Evolutionary conservation across 1,284 basidiomycete genomes (phyloP).

Genomic region (Ganoderma sp.): DNA sequence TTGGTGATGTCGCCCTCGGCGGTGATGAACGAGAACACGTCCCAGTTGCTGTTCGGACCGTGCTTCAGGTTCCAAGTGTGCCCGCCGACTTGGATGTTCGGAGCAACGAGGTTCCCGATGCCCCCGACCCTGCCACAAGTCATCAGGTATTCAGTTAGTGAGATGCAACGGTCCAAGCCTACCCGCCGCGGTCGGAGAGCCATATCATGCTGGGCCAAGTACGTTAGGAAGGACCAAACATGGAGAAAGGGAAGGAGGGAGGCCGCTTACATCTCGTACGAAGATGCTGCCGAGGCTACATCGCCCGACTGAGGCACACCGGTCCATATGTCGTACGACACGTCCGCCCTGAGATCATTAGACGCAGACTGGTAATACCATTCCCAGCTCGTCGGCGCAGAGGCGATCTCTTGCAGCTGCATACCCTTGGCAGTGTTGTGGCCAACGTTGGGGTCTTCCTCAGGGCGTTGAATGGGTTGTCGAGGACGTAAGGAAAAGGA

Average conservation of each 20-base stretch:
- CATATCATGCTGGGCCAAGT: slow-evolving; percentile 57
- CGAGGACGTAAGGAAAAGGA: not conserved
- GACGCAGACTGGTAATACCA: slow-evolving; percentile 58
- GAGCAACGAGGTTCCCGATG: slow-evolving; percentile 54
- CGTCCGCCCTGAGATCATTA: slow-evolving; percentile 57
- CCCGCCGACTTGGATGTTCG: slow-evolving; percentile 53
- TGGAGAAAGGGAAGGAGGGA: too few relatives aligned
- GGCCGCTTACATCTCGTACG: slow-evolving; percentile 56
- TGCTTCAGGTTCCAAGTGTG: slow-evolving; percentile 63
- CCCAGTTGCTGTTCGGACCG: slow-evolving; percentile 61
- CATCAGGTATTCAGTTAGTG: not conserved
- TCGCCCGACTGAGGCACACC: slow-evolving; percentile 51
- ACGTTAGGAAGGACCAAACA: not conserved
- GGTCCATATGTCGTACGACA: slow-evolving; percentile 65
- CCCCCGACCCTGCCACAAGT: slow-evolving; percentile 51
- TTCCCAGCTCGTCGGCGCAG: slow-evolving; percentile 56
- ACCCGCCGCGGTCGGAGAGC: slow-evolving; percentile 66
- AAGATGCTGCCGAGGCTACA: slow-evolving; percentile 55
- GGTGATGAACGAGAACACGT: slow-evolving; percentile 62
- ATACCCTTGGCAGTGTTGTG: slow-evolving; percentile 53
- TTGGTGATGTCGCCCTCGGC: slow-evolving; percentile 53
- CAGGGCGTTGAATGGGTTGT: too few relatives aligned
- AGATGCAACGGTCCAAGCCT: slow-evolving; percentile 23
- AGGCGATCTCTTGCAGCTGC: slow-evolving; percentile 50
- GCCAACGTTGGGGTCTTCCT: slow-evolving; percentile 48